Evolutionary conservation across 2,329 filamentous ascomycete species (phyloP).

Genomic region (Dothideomycetidae sp.): DNA sequence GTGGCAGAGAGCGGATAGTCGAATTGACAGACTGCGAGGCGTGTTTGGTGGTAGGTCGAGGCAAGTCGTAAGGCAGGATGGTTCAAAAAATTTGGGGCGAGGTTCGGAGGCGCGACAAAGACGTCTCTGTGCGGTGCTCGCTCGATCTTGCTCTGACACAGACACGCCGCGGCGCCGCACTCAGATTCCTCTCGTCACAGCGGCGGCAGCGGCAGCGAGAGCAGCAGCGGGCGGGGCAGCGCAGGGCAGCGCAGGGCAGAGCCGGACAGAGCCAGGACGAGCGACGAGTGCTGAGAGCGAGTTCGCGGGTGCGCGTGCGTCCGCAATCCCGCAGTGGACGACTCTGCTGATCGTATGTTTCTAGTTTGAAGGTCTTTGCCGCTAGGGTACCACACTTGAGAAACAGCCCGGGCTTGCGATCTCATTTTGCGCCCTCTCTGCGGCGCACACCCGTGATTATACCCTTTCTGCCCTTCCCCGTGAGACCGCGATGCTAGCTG

Average conservation of each 20-base stretch:
- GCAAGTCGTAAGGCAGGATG: background rate
- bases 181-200: no score
- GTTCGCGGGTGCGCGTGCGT: background rate
- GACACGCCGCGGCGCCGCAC: no score
- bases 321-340: background rate
- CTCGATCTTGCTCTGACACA: background rate
- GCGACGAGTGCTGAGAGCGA: no score
- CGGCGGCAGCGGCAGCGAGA: no score
- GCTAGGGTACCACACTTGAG: background rate
- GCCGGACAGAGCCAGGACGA: background rate
- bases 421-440: background rate
- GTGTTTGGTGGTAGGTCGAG: background rate
- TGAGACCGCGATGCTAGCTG: conserved; percentile 8
- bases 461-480: conserved; percentile 3
- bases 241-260: no score
- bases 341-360: background rate
- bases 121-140: background rate
- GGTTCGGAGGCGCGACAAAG: background rate
- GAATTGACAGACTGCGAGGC: background rate
- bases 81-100: background rate
- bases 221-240: no score
- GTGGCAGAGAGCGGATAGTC: background rate
- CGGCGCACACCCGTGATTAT: background rate
- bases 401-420: background rate
- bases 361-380: background rate